Evolutionary conservation across 192 early-diverging fungal genomes (phyloP).

Genomic region (Coemansia sp.): DNA sequence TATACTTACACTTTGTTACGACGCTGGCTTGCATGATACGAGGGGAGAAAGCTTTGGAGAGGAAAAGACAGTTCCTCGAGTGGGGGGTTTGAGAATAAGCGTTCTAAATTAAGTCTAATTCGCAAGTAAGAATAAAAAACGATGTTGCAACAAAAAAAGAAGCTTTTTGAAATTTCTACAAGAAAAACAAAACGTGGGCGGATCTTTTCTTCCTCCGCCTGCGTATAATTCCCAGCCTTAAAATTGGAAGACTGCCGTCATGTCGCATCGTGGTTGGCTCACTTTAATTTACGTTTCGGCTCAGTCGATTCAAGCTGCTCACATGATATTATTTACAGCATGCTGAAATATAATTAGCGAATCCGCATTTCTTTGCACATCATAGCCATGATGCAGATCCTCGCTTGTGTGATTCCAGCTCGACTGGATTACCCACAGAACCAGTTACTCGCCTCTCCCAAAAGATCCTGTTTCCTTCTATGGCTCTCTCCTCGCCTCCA

Average conservation of each 20-base stretch:
- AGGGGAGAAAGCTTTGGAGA: conserved; percentile 1
- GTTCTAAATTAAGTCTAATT: conserved; percentile 7
- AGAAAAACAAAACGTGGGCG: conserved; percentile 9
- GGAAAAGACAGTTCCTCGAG: not conserved
- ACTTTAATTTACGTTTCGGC: not conserved
- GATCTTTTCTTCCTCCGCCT: too few relatives aligned
- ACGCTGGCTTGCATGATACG: conserved; percentile 6
- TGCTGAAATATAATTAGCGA: not conserved
- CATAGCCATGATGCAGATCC: not conserved
- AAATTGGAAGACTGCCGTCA: not conserved
- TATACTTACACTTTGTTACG: conserved; percentile 14
- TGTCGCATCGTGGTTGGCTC: not conserved
- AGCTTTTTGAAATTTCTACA: conserved; percentile 8
- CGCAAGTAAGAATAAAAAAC: not conserved
- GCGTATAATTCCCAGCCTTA: conserved; percentile 1
- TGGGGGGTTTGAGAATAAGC: conserved; percentile 6
- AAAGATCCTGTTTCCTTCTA: not conserved
- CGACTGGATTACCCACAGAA: too few relatives aligned
- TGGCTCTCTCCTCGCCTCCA: not conserved
- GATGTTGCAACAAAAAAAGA: conserved; percentile 5
- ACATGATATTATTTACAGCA: not conserved
- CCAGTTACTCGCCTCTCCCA: not conserved
- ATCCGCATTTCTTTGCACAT: not conserved
- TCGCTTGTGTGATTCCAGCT: not conserved
- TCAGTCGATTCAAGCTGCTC: not conserved